Evolutionary conservation across 257 asterid species (phyloP).

Genomic region (Penstemon newberryi): DNA sequence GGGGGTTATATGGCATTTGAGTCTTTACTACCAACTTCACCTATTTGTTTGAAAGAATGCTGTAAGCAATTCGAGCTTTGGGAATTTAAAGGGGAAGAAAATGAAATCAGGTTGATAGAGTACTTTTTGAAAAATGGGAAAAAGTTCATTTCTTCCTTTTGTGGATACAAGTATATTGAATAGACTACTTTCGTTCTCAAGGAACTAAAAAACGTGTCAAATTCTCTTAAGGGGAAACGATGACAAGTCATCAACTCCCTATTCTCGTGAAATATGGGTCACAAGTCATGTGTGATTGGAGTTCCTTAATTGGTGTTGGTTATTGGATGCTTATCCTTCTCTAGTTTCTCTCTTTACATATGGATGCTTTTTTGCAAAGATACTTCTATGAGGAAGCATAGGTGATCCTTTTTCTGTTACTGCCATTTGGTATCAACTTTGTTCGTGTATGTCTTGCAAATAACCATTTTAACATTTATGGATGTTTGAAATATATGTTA

Average conservation of each 20-base stretch:
- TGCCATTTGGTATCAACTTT: no score
- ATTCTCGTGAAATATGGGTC: background rate
- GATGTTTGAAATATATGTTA: no score
- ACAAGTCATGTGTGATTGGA: no score
- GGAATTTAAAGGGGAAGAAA: background rate
- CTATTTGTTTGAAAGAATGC: background rate
- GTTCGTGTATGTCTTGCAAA: no score
- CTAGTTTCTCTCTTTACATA: no score
- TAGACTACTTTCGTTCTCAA: background rate
- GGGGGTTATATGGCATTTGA: background rate
- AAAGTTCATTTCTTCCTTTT: background rate
- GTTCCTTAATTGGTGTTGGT: no score
- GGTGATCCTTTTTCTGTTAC: no score
- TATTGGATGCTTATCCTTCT: no score
- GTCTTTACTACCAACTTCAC: background rate
- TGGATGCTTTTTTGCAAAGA: no score
- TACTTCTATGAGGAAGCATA: no score
- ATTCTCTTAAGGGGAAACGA: background rate
- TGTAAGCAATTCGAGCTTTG: background rate
- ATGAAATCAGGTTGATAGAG: background rate
- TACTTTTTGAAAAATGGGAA: constrained; percentile 9
- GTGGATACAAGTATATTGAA: background rate
- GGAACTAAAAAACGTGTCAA: background rate
- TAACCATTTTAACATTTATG: no score
- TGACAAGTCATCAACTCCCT: background rate